These are phyloP conservation scores for Pseudomonodictys pantanalensis DNA, from an alignment of 495 filamentous ascomycete species.

Conservation along the genomic window DNA sequence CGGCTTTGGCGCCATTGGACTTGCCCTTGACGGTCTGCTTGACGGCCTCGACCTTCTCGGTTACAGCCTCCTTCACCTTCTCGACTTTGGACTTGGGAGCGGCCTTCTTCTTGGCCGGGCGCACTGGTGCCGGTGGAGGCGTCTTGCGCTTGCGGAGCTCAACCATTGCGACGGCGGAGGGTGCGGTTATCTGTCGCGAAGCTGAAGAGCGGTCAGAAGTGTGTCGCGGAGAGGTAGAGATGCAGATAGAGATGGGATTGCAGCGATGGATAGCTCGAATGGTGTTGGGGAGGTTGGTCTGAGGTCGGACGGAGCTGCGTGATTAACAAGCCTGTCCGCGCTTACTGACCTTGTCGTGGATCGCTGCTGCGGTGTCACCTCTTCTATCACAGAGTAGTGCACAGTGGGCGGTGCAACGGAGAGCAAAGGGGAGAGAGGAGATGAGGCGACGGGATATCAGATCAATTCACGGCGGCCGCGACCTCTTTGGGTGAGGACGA, in stretches of 20 bases:
- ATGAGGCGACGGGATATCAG: conserved; percentile 1
- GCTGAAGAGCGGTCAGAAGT: conserved; percentile 8
- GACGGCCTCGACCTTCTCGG: conserved; percentile 21
- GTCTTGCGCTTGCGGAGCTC: conserved; percentile 45
- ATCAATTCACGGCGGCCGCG: neutral
- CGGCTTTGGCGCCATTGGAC: conserved; percentile 7
- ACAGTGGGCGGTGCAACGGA: conserved; percentile 5
- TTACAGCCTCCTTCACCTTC: conserved; percentile 28
- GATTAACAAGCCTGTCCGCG: conserved; percentile 22
- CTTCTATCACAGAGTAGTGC: conserved; percentile 2
- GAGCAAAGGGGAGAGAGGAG: neutral
- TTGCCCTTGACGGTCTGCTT: conserved; percentile 11
- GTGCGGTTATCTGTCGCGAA: conserved; percentile 9
- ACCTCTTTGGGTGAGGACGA: neutral
- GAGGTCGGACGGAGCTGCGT: conserved; percentile 20
- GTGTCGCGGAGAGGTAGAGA: conserved; percentile 13
- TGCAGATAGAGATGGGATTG: conserved; percentile 3
- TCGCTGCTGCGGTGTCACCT: conserved; percentile 15
- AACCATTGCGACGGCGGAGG: conserved; percentile 38
- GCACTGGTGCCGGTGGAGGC: conserved; percentile 37
- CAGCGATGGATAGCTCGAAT: neutral
- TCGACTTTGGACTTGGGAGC: conserved; percentile 28
- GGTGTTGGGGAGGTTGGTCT: conserved; percentile 14
- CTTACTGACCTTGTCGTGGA: conserved; percentile 25
- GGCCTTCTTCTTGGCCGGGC: conserved; percentile 38